Evolutionary conservation across 139 green algal genomes (phyloP), one percentile per base, ranked within the genome.

Genomic region (Chlorella vulgaris): DNA sequence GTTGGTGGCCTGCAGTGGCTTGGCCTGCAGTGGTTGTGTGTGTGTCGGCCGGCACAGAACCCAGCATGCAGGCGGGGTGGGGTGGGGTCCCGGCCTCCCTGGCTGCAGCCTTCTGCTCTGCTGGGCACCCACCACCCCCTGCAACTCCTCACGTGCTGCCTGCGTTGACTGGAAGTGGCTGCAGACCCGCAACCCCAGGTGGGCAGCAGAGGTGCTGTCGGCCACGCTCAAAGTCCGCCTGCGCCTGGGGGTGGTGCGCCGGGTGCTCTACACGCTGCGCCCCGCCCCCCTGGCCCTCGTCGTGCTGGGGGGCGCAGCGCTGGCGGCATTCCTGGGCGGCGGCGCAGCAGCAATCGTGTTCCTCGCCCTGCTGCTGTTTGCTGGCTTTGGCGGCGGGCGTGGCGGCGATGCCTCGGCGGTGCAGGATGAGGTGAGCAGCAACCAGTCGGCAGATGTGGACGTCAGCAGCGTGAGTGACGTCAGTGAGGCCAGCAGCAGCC

Each of bases 121-220:
- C n/a, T n/a, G n/a, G n/a, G n/a, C n/a, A n/a, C n/a, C n/a, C n/a
- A n/a, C n/a, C n/a, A n/a, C n/a, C n/a, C n/a, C n/a, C n/a, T n/a
- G n/a, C n/a, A n/a, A n/a, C n/a, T n/a, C n/a, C n/a, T n/a, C n/a
- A n/a, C n/a, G n/a, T n/a, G n/a, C 47, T 58, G 47, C 47, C 47
- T 58, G 47, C 15, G 47, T n/a, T n/a, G n/a, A n/a, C 24, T 67
- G 58, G 15, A 67, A 22, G 18, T 36, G 15, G 58, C 15, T 38
- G 63, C 76, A 82, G 76, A 66, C 63, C 22, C 63, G 76, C 33
- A 71, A 47, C 62, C 43, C 63, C 7, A 40, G 73, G 22, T 78
- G 77, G n/a, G 39, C 69, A 3, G 79, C 86, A 2, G 78, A 90
- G 74, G 61, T 90, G 2, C 31, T 87, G 55, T 55, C 55, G 0